Conservation (phyloP, 1,139 yeast genomes). For the Arxiozyma heterogenica region DNA sequence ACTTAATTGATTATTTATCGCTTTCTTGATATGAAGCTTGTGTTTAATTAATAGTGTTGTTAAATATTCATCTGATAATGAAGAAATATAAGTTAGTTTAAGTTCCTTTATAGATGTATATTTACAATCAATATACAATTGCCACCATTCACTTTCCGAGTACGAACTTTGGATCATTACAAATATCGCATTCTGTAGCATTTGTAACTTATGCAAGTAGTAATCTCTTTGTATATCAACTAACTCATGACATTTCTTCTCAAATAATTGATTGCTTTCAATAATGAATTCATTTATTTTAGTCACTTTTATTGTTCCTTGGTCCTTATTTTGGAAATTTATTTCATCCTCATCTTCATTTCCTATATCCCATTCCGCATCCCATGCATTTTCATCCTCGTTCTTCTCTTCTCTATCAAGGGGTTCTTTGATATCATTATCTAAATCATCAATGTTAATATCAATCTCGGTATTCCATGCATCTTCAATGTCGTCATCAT, state of each 20-base stretch:
- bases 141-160: conserved; percentile 22
- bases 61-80: conserved; percentile 16
- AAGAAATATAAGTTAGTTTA: conserved; percentile 15
- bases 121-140: conserved; percentile 22
- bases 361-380: conserved; percentile 25
- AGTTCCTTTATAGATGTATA: conserved; percentile 9
- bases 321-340: background rate
- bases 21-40: conserved; percentile 12
- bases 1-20: conserved; percentile 16
- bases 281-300: conserved; percentile 14
- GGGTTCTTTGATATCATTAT: background rate
- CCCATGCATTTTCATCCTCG: conserved; percentile 21
- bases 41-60: conserved; percentile 15
- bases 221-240: conserved; percentile 11
- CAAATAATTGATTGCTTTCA: conserved; percentile 11
- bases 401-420: conserved; percentile 1
- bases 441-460: conserved; percentile 13
- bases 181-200: conserved; percentile 25
- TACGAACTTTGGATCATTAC: conserved; percentile 19
- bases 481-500: conserved; percentile 5
- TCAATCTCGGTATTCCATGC: conserved; percentile 25
- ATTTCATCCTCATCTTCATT: conserved; percentile 8
- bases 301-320: background rate
- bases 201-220: conserved; percentile 21
- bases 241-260: conserved; percentile 9